phyloP scores from a whole-genome alignment of 1,284 basidiomycete species.

The Anthracocystis setariae region DNA sequence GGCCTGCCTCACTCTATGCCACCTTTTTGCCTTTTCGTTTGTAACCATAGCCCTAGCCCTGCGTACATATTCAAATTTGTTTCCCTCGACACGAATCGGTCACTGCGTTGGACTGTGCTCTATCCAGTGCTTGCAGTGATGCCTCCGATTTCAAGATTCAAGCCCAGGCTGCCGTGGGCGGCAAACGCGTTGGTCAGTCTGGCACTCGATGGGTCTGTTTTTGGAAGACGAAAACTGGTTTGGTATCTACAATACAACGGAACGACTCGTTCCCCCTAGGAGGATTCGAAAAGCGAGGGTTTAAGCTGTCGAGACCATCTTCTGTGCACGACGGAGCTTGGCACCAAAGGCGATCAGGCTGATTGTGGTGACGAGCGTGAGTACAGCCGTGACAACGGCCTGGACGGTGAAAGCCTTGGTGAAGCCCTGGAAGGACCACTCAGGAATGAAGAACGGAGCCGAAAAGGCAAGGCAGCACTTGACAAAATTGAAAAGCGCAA shows the following conservation, averaged over 20 bases:
- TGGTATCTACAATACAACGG: slow-evolving; percentile 4
- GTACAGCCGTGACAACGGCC: slow-evolving; percentile 59
- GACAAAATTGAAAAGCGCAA: slow-evolving; percentile 68
- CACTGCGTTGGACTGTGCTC: no score
- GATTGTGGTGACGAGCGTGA: slow-evolving; percentile 47
- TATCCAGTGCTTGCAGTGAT: no score
- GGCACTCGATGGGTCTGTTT: no score
- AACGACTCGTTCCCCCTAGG: neutral
- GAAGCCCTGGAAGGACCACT: slow-evolving; percentile 62
- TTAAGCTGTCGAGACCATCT: slow-evolving; percentile 40
- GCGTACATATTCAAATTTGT: no score
- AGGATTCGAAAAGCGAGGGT: neutral
- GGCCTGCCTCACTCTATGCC: no score
- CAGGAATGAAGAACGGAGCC: slow-evolving; percentile 66
- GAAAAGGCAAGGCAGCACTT: slow-evolving; percentile 68
- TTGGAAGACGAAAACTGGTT: no score
- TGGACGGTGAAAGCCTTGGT: slow-evolving; percentile 57
- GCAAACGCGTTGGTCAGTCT: no score
- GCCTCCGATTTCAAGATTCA: no score
- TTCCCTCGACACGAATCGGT: no score
- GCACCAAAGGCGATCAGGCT: slow-evolving; percentile 53
- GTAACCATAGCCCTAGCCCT: no score
- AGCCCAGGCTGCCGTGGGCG: no score
- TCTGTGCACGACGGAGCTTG: slow-evolving; percentile 38
- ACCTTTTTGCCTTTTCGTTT: no score